phyloP scores from a whole-genome alignment of 768 basidiomycete genomes.

The Mycena latifolia region DNA sequence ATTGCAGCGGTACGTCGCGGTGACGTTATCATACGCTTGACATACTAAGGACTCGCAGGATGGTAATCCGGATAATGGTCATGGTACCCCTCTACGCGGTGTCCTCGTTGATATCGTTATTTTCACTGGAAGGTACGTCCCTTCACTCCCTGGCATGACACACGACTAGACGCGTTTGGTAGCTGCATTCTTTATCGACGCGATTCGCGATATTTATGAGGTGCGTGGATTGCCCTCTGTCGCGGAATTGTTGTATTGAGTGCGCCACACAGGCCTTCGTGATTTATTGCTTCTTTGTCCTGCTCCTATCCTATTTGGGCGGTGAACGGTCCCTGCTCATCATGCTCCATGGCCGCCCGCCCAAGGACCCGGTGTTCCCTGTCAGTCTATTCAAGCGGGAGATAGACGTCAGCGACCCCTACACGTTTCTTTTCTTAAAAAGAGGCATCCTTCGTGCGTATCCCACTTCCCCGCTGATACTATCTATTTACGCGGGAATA shows the following conservation, averaged over 20 bases:
- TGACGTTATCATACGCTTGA: constrained; percentile 1
- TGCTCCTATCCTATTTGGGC: constrained; percentile 87
- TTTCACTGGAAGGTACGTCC: constrained; percentile 75
- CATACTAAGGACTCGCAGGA: constrained; percentile 60
- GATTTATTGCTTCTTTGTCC: constrained; percentile 92
- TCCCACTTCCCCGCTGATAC: not conserved
- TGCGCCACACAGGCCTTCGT: constrained; percentile 78
- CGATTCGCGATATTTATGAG: constrained; percentile 95
- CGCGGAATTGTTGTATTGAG: not conserved
- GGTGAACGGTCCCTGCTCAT: constrained; percentile 96
- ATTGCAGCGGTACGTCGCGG: constrained; percentile 73
- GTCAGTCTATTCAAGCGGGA: constrained; percentile 85
- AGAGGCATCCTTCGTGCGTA: constrained; percentile 91
- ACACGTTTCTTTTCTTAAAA: constrained; percentile 93
- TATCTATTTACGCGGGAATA: constrained; percentile 6
- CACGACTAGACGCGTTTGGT: not conserved
- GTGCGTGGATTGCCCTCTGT: constrained; percentile 54
- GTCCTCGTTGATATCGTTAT: constrained; percentile 91
- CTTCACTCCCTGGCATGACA: not conserved
- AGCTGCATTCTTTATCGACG: constrained; percentile 97
- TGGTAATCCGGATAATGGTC: constrained; percentile 95
- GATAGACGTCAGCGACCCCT: constrained; percentile 95
- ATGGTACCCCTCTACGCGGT: constrained; percentile 97
- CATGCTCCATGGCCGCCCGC: constrained; percentile 89
- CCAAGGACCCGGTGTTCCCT: constrained; percentile 90